Conservation (phyloP, 345 rosid species). For the Laguncularia racemosa region DNA sequence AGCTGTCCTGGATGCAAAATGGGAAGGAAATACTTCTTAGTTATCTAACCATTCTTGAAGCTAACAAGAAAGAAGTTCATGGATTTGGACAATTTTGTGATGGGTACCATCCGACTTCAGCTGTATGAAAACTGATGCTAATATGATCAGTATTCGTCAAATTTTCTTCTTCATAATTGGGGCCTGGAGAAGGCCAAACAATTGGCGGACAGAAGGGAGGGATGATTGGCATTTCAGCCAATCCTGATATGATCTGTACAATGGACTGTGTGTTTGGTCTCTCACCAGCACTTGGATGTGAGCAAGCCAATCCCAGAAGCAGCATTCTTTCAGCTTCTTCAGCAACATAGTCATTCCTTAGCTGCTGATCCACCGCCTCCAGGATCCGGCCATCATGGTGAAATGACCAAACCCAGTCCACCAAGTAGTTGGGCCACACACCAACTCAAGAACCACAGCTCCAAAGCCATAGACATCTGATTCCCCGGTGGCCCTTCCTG, state of each 20-base stretch:
- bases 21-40: too few species aligned
- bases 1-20: too few species aligned
- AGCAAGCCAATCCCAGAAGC: slow-evolving; percentile 38
- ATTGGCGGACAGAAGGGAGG: slow-evolving; percentile 35
- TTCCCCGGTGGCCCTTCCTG: slow-evolving; percentile 31
- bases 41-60: too few species aligned
- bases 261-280: slow-evolving; percentile 25
- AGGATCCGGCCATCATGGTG: slow-evolving; percentile 26
- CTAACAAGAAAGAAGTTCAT: too few species aligned
- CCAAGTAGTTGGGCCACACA: slow-evolving; percentile 27
- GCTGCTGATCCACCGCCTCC: slow-evolving; percentile 31
- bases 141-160: neutral
- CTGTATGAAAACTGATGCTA: neutral
- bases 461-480: slow-evolving; percentile 43
- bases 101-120: too few species aligned
- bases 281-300: slow-evolving; percentile 27
- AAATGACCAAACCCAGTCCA: slow-evolving; percentile 41
- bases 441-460: slow-evolving; percentile 36
- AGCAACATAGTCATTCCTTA: slow-evolving; percentile 7
- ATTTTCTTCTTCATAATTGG: neutral
- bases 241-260: slow-evolving; percentile 29
- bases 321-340: slow-evolving; percentile 28
- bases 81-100: too few species aligned
- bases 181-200: slow-evolving; percentile 22
- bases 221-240: slow-evolving; percentile 22